Evolutionary conservation across 2,329 filamentous ascomycete species (phyloP).

Genomic region (Paecilomyces sp.): DNA sequence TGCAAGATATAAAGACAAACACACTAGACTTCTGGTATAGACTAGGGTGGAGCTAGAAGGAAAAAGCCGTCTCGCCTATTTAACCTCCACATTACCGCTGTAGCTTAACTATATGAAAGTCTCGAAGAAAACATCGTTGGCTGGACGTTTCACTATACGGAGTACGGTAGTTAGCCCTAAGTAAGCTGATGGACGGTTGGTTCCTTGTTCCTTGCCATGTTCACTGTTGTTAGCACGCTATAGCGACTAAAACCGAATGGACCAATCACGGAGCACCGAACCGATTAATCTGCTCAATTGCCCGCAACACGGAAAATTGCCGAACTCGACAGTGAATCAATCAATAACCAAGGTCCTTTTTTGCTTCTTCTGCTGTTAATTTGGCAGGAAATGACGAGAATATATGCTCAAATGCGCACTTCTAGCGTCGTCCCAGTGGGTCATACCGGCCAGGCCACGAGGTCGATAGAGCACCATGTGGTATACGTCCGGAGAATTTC

Average conservation of each 20-base stretch:
- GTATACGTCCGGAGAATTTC: too few species aligned
- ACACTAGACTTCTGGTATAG: neutral
- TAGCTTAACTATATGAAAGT: neutral
- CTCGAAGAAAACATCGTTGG: neutral
- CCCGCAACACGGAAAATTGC: neutral
- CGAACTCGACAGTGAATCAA: neutral
- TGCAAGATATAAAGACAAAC: neutral
- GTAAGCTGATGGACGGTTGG: neutral
- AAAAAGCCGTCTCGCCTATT: neutral
- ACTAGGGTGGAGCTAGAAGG: neutral
- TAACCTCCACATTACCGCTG: neutral
- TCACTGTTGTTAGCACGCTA: neutral
- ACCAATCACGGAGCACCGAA: neutral
- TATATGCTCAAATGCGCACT: too few species aligned
- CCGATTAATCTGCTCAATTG: slow-evolving; percentile 1
- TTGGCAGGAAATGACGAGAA: too few species aligned
- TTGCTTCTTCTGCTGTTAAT: neutral
- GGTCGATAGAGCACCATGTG: too few species aligned
- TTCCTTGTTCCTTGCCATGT: neutral
- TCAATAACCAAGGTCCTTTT: neutral
- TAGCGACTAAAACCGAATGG: neutral
- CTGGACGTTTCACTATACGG: neutral
- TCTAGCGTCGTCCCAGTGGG: too few species aligned
- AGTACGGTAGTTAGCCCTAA: neutral
- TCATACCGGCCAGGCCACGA: too few species aligned